Evolutionary conservation across 768 basidiomycete species (phyloP).

Genomic region (Fomitopsis pulvina): DNA sequence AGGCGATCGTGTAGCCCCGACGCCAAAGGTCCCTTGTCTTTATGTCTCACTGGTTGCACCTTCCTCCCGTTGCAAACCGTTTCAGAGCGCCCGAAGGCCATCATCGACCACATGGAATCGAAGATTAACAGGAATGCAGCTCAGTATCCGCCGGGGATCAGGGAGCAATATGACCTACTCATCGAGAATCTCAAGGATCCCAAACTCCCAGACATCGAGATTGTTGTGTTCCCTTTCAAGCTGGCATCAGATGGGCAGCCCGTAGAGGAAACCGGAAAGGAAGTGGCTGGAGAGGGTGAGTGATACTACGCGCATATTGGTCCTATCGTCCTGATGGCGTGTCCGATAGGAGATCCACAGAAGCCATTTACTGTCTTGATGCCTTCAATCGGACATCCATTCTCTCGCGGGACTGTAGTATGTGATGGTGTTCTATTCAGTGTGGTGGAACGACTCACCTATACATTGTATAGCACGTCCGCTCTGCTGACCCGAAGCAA

Average conservation of each 20-base stretch:
- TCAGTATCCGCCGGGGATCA: slow-evolving; percentile 10
- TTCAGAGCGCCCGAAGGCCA: background rate
- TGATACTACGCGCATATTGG: too few relatives aligned
- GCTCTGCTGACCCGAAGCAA: slow-evolving; percentile 16
- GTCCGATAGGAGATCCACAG: slow-evolving; percentile 4
- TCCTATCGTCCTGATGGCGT: too few relatives aligned
- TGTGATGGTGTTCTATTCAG: too few relatives aligned
- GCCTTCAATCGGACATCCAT: slow-evolving; percentile 17
- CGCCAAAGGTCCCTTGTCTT: background rate
- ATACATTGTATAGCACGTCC: slow-evolving; percentile 16
- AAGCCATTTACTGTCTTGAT: slow-evolving; percentile 22
- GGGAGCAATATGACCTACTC: slow-evolving; percentile 20
- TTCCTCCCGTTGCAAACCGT: slow-evolving; percentile 3
- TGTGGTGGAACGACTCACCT: too few relatives aligned
- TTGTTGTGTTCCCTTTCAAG: slow-evolving; percentile 16
- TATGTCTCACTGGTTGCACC: slow-evolving; percentile 1
- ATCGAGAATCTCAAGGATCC: slow-evolving; percentile 13
- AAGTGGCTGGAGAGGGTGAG: too few relatives aligned
- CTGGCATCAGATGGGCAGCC: too few relatives aligned
- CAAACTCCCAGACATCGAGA: slow-evolving; percentile 14
- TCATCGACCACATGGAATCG: background rate
- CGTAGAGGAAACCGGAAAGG: too few relatives aligned
- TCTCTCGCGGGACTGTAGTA: slow-evolving; percentile 27
- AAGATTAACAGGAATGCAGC: background rate
- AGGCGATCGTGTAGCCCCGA: too few relatives aligned